Conservation (phyloP, 2,329 filamentous ascomycete genomes). For the Diaporthe destruens region DNA sequence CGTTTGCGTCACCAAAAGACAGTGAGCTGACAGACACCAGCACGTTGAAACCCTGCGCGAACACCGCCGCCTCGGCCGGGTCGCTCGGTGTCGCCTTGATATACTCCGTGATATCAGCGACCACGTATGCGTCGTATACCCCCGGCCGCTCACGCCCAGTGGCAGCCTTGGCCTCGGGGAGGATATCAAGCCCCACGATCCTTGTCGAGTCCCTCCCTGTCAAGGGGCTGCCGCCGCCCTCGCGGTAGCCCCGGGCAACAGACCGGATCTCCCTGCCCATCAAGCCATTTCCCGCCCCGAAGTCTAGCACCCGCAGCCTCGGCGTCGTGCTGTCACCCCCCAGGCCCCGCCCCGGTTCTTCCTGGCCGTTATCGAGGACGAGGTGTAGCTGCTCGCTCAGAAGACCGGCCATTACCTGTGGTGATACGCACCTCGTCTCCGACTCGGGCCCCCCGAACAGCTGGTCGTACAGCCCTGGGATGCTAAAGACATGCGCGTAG, state of each 20-base stretch:
- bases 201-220: not conserved
- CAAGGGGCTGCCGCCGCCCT: not conserved
- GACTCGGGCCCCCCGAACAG: constrained; percentile 30
- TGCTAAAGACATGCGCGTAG: constrained; percentile 34
- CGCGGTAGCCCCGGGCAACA: not conserved
- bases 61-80: not conserved
- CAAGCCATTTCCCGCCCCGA: constrained; percentile 29
- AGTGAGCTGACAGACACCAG: constrained; percentile 12
- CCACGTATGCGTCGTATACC: constrained; percentile 27
- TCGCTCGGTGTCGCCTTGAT: not conserved
- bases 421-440: constrained; percentile 25
- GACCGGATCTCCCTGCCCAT: constrained; percentile 24
- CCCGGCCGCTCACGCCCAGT: constrained; percentile 14
- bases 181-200: constrained; percentile 29
- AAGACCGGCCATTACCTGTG: constrained; percentile 22
- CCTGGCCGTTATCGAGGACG: not conserved
- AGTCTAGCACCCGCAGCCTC: constrained; percentile 8
- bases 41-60: constrained; percentile 24
- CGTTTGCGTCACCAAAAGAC: constrained; percentile 9
- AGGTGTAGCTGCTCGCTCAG: constrained; percentile 16
- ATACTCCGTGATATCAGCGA: constrained; percentile 24
- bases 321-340: not conserved
- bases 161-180: constrained; percentile 20
- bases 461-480: constrained; percentile 31
- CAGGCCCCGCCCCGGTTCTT: too few species aligned